Evolutionary conservation across 2,329 filamentous ascomycete genomes (phyloP), one percentile per base, ranked within the genome.

Genomic region (Microascus cirrosus): DNA sequence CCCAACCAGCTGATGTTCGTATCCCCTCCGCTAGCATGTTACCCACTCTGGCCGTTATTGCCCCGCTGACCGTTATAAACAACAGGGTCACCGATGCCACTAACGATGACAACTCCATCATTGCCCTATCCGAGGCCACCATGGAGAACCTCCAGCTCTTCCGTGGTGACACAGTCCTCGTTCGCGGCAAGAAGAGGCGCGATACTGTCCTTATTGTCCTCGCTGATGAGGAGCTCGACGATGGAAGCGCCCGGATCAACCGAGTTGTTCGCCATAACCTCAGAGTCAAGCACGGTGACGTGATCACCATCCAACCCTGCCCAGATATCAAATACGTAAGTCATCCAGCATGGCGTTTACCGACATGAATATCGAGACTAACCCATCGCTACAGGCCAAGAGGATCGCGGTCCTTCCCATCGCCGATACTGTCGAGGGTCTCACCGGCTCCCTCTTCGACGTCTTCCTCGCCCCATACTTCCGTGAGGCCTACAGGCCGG

Each of bases 101-200:
- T 69, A 99, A 96, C 77, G 94, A 99, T 87, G 94, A 99, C 78
- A 99, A 99, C 85, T 97, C 94, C 63, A 95, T 97, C 74, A 96
- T 99, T 71, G 90, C 91, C 65, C 85, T 99, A 60, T 96, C 94
- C 60, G 96, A 96, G 81, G 92, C 94, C 75, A 97, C 94, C 65
- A 99, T 99, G 94, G 94, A 99, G 77, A 86, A 87, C 61, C 87
- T 99, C 64, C 91, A 96, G 79, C 87, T 99, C 62, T 99, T 99
- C 87, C 90, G 95, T 71, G 94, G 94, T 65, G 94, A 99, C 73
- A 99, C 94, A 64, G 95, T 99, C 58, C 81, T 97, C 60, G 93
- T 99, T 59, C 95, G 95, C 78, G 94, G 94, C 75, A 99, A 99
- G 86, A 99, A 97, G 89, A 85, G 94, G 76, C 96, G 96, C 82